phyloP scores from a whole-genome alignment of 177 flowering plant genomes.

The Tripterygium wilfordii region DNA sequence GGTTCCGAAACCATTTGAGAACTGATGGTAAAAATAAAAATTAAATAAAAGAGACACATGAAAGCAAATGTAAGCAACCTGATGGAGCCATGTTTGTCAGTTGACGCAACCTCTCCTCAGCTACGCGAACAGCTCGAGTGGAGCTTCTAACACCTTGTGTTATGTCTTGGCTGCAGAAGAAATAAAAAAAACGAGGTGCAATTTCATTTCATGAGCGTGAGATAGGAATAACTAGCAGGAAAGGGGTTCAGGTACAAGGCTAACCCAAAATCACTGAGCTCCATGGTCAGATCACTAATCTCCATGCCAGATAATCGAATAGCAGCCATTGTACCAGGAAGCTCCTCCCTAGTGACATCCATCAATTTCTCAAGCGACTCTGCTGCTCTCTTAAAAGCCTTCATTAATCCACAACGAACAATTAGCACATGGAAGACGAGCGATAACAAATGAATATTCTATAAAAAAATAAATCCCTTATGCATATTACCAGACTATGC shows the following conservation, averaged over 20 bases:
- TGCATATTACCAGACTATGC: too few species aligned
- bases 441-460: too few species aligned
- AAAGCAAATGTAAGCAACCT: conserved; percentile 55
- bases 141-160: conserved; percentile 78
- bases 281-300: conserved; percentile 93
- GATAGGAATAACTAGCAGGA: too few species aligned
- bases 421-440: not conserved
- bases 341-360: conserved; percentile 83
- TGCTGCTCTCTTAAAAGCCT: conserved; percentile 87
- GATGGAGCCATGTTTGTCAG: conserved; percentile 53
- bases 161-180: conserved; percentile 65
- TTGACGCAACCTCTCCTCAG: conserved; percentile 69
- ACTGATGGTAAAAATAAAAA: not conserved
- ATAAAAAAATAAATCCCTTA: too few species aligned
- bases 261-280: conserved; percentile 95
- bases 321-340: conserved; percentile 94
- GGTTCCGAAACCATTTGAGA: conserved; percentile 8
- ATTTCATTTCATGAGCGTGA: too few species aligned
- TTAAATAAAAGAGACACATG: too few species aligned
- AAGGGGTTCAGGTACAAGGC: too few species aligned
- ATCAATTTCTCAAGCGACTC: conserved; percentile 75
- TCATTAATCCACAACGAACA: not conserved
- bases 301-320: conserved; percentile 92
- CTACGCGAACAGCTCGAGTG: conserved; percentile 75
- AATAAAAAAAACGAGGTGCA: too few species aligned